Base-by-base conservation (phyloP, 2,329 filamentous ascomycete genomes). In the Diaporthe velutina region DNA sequence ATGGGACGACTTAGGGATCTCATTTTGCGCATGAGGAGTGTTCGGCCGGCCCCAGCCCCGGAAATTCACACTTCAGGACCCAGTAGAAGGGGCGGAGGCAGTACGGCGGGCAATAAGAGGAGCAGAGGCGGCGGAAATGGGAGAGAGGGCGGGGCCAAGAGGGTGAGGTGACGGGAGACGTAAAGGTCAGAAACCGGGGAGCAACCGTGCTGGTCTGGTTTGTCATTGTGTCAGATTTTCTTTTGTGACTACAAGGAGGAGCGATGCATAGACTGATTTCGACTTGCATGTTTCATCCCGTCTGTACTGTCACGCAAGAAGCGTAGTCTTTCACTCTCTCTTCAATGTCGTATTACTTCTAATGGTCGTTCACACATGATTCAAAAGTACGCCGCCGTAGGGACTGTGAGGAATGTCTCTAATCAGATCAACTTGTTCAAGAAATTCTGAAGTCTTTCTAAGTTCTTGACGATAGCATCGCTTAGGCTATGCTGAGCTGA, bases 1-100 rank as follows among this genome's bases (percentile, higher is more conserved):
- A 73, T 79, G 25, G 75, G 77, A 22, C 80, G 82, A 42, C 79
- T 85, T 70, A 74, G 80, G 28, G 74, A 76, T 4, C 75, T 84
- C 28, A 78, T 83, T 38, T 61, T 75, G 13, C 79, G 78, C 22
- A 78, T 83, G 75, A 76, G 82, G 35, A 77, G 75, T 40, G 73
- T 67, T 48, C 57, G 70, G n/a, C 71, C 71, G 17, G 40, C 67
- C 57, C 42, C 61, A 38, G n/a, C 42, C 12, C 19, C 50, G 4
- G 42, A 33, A 0, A 15, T 15, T 4, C 19, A 19, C 61, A 48
- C 22, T 1, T 33, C 61, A 22, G 35, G 42, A n/a, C 40, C 19
- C n/a, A n/a, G 28, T 40, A 50, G 30, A 68, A 25, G 74, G 64
- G 48, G 68, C 67, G 74, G 66, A 42, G 45, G 54, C 40, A 67